Percentiles rank a stretch among this genome's conserved stretches.
phyloP scores from a whole-genome alignment of 2,329 filamentous ascomycete species.

The Ploettnerulaceae sp. region DNA sequence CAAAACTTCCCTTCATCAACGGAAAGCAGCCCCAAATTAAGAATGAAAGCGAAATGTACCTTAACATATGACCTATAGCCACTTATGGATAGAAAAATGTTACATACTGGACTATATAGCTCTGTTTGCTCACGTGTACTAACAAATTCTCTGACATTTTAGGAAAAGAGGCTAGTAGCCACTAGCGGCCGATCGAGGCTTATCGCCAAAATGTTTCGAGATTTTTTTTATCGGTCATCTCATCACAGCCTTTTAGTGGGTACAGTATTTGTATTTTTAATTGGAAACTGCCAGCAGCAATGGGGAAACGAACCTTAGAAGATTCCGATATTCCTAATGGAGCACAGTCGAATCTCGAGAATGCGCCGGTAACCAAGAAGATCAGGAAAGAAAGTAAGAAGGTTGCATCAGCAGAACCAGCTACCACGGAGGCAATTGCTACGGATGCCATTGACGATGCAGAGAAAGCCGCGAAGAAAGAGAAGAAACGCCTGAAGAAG shows the following conservation, averaged over 20 bases:
- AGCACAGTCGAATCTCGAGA: conserved; percentile 10
- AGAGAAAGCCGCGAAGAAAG: conserved; percentile 37
- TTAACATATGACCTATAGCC: too few species aligned
- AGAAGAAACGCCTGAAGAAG: conserved; percentile 38
- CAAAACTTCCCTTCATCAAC: conserved; percentile 1
- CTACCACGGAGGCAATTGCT: conserved; percentile 16
- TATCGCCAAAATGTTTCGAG: too few species aligned
- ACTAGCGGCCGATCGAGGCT: neutral
- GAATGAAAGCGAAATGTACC: conserved; percentile 4
- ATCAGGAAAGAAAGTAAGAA: conserved; percentile 29
- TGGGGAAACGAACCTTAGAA: conserved; percentile 33
- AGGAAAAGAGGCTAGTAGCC: too few species aligned
- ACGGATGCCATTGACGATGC: conserved; percentile 25
- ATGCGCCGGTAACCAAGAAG: conserved; percentile 26
- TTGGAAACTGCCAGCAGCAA: conserved; percentile 12
- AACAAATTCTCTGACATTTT: neutral
- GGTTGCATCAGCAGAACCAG: conserved; percentile 20
- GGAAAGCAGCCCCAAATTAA: conserved; percentile 1
- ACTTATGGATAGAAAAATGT: too few species aligned
- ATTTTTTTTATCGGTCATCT: conserved; percentile 4
- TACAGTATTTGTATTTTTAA: conserved; percentile 4
- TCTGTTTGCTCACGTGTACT: too few species aligned
- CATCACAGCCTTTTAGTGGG: too few species aligned
- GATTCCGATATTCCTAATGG: conserved; percentile 25
- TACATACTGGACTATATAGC: too few species aligned